Percentiles rank a stretch among this genome's conserved stretches.
These are phyloP conservation scores for Linnemannia hyalina DNA, from an alignment of 192 early-diverging fungal species.

Conservation along the genomic window DNA sequence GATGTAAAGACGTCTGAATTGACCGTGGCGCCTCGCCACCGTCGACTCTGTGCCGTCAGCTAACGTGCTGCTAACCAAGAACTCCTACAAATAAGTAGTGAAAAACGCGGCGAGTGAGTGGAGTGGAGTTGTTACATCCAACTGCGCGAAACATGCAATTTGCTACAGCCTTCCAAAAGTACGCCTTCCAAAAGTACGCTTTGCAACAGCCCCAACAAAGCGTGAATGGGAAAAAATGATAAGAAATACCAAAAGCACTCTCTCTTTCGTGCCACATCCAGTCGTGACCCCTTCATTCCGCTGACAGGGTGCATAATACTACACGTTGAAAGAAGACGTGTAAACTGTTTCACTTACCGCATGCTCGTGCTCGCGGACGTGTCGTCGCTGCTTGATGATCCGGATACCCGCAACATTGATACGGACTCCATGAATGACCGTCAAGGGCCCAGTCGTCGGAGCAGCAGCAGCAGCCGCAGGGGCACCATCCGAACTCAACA, in stretches of 20 bases:
- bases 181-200: not conserved
- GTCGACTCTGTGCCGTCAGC: slow-evolving; percentile 34
- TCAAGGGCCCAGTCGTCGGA: slow-evolving; percentile 18
- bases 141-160: not conserved
- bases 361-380: slow-evolving; percentile 58
- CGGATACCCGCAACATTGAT: slow-evolving; percentile 65
- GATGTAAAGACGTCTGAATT: slow-evolving; percentile 59
- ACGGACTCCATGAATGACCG: slow-evolving; percentile 46
- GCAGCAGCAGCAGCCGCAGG: not conserved
- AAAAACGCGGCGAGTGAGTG: not conserved
- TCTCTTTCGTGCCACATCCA: not conserved
- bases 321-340: not conserved
- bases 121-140: too few relatives aligned
- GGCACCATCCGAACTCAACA: not conserved
- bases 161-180: not conserved
- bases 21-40: slow-evolving; percentile 62
- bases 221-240: not conserved
- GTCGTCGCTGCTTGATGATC: slow-evolving; percentile 46
- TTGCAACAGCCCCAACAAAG: not conserved
- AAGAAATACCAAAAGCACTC: not conserved
- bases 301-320: not conserved
- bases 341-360: slow-evolving; percentile 26
- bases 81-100: slow-evolving; percentile 41
- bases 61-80: slow-evolving; percentile 54
- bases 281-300: not conserved